Evolutionary conservation across 345 rosid genomes (phyloP), one percentile per base, ranked within the genome.

Genomic region (Lenwebbia sp.): DNA sequence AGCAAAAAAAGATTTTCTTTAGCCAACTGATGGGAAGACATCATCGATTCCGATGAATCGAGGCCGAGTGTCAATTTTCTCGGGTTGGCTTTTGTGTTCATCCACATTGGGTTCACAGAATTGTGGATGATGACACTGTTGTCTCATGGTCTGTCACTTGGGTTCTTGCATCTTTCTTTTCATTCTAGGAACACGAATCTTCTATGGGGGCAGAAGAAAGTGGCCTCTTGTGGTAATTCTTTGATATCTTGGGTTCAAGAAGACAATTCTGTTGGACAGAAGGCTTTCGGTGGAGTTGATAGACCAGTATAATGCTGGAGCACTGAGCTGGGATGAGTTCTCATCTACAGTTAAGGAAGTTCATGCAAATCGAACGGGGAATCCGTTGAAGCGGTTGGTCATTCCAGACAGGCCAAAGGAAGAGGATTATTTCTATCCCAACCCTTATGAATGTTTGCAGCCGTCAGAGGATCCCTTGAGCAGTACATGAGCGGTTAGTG

Each of bases 361-460:
- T n/a, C n/a, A n/a, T n/a, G n/a, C n/a, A n/a, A n/a, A n/a, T n/a
- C n/a, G n/a, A n/a, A n/a, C n/a, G n/a, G n/a, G n/a, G n/a, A n/a
- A n/a, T n/a, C n/a, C n/a, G n/a, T n/a, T n/a, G n/a, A n/a, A n/a
- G n/a, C n/a, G n/a, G n/a, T n/a, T n/a, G n/a, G n/a, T n/a, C n/a
- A n/a, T n/a, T n/a, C n/a, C n/a, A n/a, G n/a, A n/a, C n/a, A n/a
- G n/a, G n/a, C n/a, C n/a, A n/a, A n/a, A n/a, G n/a, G n/a, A n/a
- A n/a, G n/a, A n/a, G n/a, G n/a, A n/a, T 84, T 87, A 89, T 54
- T 92, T 91, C 86, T 92, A 91, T 62, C 84, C 93, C 28, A 92
- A 92, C 41, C 93, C 93, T 21, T 84, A 88, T 58, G 94, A 92
- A 83, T 93, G 94, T 84, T 85, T 92, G 88, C 53, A 84, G 54